These are phyloP conservation scores for Fusarium mundagurra DNA, from an alignment of 2,329 filamentous ascomycete species.

Conservation along the genomic window DNA sequence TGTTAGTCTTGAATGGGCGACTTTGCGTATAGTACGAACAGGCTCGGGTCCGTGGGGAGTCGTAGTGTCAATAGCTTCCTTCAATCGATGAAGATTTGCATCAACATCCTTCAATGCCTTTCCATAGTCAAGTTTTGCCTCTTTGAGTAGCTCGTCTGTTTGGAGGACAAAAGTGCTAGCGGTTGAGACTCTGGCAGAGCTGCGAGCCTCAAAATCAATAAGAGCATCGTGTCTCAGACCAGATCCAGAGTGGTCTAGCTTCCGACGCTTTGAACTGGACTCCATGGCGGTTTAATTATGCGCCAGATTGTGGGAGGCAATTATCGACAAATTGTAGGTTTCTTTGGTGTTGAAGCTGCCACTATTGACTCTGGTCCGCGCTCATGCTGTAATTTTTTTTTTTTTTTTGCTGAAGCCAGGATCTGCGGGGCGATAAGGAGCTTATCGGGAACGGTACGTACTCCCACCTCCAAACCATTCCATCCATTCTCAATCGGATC, in stretches of 20 bases:
- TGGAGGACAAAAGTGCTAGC: slow-evolving; percentile 67
- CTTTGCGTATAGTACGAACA: slow-evolving; percentile 52
- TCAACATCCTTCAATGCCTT: slow-evolving; percentile 60
- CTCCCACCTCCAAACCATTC: not conserved
- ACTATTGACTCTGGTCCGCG: slow-evolving; percentile 12
- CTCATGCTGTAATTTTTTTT: slow-evolving; percentile 40
- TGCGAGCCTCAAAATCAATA: slow-evolving; percentile 54
- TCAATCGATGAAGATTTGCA: slow-evolving; percentile 60
- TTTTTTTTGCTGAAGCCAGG: slow-evolving; percentile 36
- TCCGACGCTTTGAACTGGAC: slow-evolving; percentile 59
- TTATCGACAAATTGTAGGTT: slow-evolving; percentile 20
- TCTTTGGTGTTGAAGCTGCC: slow-evolving; percentile 32
- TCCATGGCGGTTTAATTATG: slow-evolving; percentile 52
- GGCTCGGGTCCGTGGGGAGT: slow-evolving; percentile 59
- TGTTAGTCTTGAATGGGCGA: slow-evolving; percentile 18
- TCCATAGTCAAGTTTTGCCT: slow-evolving; percentile 63
- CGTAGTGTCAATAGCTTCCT: slow-evolving; percentile 62
- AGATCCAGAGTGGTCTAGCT: slow-evolving; percentile 54
- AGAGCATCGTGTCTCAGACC: slow-evolving; percentile 49
- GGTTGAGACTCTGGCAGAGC: slow-evolving; percentile 54
- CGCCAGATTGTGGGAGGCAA: slow-evolving; percentile 12
- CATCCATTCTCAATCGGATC: not conserved
- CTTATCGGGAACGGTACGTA: slow-evolving; percentile 40
- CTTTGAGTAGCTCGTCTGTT: slow-evolving; percentile 67
- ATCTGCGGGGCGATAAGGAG: slow-evolving; percentile 43